A percentile compares a stretch with the other conserved stretches of the same genome.
Evolutionary conservation across 257 asterid genomes (phyloP).

Genomic region (Petunia secreta): DNA sequence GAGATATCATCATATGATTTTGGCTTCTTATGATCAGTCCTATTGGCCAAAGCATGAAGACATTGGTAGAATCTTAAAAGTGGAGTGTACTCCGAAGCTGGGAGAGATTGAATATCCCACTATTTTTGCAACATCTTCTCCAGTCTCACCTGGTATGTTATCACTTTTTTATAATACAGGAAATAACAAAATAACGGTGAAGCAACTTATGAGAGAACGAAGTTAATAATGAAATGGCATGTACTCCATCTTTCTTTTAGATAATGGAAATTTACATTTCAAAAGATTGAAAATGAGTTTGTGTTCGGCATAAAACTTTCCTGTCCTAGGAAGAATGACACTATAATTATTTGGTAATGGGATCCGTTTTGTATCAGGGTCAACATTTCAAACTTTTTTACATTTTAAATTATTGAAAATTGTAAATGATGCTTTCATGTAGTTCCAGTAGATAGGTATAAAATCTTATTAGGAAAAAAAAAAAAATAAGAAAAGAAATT

Average conservation of each 20-base stretch:
- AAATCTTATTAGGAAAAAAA: no score
- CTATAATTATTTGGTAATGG: neutral
- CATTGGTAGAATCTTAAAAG: constrained; percentile 74
- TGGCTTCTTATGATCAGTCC: constrained; percentile 43
- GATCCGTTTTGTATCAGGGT: neutral
- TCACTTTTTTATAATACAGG: constrained; percentile 10
- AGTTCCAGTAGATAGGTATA: constrained; percentile 3
- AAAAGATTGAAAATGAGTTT: constrained; percentile 9
- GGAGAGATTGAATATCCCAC: constrained; percentile 70
- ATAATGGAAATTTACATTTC: neutral
- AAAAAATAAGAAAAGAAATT: neutral
- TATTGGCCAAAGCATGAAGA: constrained; percentile 83
- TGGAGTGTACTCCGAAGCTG: constrained; percentile 79
- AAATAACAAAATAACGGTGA: neutral
- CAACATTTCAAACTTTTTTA: neutral
- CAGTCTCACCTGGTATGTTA: constrained; percentile 80
- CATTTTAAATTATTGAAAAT: constrained; percentile 4
- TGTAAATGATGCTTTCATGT: neutral
- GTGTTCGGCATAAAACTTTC: neutral
- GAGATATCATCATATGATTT: neutral
- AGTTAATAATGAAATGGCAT: neutral
- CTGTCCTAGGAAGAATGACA: neutral
- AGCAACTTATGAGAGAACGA: neutral
- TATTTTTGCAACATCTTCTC: constrained; percentile 82
- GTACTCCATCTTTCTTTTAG: neutral